These are phyloP conservation scores for Amanita pseudoporphyria DNA, from an alignment of 768 basidiomycete species.

Conservation along the genomic window DNA sequence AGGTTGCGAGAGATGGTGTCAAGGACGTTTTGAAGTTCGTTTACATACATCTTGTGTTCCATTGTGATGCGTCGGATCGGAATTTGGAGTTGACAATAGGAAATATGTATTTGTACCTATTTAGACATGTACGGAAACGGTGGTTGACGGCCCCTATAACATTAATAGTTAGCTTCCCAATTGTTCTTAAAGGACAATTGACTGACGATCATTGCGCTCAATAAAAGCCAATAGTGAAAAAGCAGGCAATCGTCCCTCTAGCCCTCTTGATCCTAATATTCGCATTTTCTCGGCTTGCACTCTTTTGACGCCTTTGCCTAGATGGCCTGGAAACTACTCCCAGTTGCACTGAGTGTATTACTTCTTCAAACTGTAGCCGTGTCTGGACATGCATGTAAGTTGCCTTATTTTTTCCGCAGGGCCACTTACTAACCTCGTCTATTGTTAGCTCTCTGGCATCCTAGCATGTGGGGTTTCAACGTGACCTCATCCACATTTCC, in stretches of 20 bases:
- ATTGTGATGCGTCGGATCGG: too few species aligned
- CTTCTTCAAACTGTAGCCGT: not conserved
- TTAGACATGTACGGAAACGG: not conserved
- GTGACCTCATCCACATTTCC: conserved; percentile 42
- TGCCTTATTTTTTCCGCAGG: not conserved
- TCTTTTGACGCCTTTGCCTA: not conserved
- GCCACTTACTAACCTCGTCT: not conserved
- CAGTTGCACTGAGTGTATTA: not conserved
- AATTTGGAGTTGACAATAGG: too few species aligned
- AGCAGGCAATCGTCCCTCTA: not conserved
- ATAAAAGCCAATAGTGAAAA: not conserved
- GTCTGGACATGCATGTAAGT: not conserved
- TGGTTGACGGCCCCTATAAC: too few species aligned
- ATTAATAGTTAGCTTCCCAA: too few species aligned
- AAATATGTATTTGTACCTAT: not conserved
- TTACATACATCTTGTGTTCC: not conserved
- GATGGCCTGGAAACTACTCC: not conserved
- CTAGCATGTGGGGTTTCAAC: conserved; percentile 62
- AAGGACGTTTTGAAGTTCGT: conserved; percentile 1
- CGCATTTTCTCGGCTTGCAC: not conserved
- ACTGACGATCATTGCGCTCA: not conserved
- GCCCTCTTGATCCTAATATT: too few species aligned
- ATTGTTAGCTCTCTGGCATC: conserved; percentile 37
- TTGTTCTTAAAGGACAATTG: not conserved
- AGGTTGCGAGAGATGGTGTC: conserved; percentile 23